These are phyloP conservation scores for Hypomyces rosellus DNA, from an alignment of 2,329 filamentous ascomycete species.

Conservation along the genomic window DNA sequence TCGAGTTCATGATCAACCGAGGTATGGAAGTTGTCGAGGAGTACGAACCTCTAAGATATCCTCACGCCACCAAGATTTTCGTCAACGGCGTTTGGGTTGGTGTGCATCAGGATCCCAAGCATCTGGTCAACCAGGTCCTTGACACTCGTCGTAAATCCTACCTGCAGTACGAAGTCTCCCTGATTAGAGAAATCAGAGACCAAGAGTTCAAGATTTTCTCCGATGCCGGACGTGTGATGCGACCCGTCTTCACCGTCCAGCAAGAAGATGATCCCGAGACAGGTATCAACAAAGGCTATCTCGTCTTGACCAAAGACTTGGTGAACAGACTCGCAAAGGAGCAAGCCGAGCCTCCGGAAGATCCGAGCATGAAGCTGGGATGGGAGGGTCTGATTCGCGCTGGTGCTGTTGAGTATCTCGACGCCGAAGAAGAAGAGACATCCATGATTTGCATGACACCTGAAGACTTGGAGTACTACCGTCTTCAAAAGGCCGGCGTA, in stretches of 20 bases:
- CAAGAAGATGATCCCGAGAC: slow-evolving; percentile 71
- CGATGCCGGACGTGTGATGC: slow-evolving; percentile 89
- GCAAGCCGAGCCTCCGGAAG: slow-evolving; percentile 59
- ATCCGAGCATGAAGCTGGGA: slow-evolving; percentile 61
- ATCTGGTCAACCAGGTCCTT: slow-evolving; percentile 73
- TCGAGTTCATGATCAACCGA: slow-evolving; percentile 91
- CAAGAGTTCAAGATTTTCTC: slow-evolving; percentile 98
- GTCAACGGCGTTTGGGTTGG: slow-evolving; percentile 98
- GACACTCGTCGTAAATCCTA: slow-evolving; percentile 73
- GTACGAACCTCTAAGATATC: slow-evolving; percentile 78
- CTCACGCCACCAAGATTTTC: slow-evolving; percentile 94
- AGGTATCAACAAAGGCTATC: slow-evolving; percentile 53
- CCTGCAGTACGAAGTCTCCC: slow-evolving; percentile 85
- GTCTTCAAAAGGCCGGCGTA: slow-evolving; percentile 61
- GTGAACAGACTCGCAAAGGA: slow-evolving; percentile 67
- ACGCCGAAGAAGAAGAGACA: slow-evolving; percentile 97
- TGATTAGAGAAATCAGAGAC: slow-evolving; percentile 93
- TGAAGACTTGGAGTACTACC: slow-evolving; percentile 79
- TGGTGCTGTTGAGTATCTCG: slow-evolving; percentile 90
- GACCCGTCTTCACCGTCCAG: slow-evolving; percentile 89
- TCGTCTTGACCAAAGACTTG: slow-evolving; percentile 81
- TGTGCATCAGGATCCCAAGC: slow-evolving; percentile 81
- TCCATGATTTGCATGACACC: slow-evolving; percentile 99
- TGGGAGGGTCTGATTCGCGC: slow-evolving; percentile 81
- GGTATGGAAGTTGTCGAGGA: slow-evolving; percentile 97